Base-by-base conservation (phyloP, 23 red algal genomes). In the Gracilaria gracilis region DNA sequence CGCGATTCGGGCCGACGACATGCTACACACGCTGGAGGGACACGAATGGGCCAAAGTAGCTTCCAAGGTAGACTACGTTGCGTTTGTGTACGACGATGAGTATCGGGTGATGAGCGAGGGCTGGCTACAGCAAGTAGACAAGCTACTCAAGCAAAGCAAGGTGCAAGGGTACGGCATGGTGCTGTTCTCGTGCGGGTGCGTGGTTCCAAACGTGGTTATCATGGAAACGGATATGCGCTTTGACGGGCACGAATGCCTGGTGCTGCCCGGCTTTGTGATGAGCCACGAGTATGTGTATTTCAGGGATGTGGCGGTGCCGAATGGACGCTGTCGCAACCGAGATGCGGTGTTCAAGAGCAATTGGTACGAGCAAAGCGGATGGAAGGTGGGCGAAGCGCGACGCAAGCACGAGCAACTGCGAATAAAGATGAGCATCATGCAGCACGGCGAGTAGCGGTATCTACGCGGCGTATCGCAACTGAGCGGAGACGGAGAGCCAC, bases 181-280 rank as follows among this genome's bases (percentile, higher is more conserved):
- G 21, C 73, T 90, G 57, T 90, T 90, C 37, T 76, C 70, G 15
- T 90, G 86, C 58, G 86, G 86, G 33, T 90, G 86, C 54, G 25
- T 90, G 3, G 70, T 90, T 15, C 86, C 71, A 21, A 90, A 90
- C 55, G 15, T 81, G 2, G 11, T 90, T 6, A 69, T 90, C 27
- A 59, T n/a, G 53, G 37, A 80, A 31, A 80, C 86, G 2, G 33
- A 54, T 1, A 67, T 67, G 38, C 49, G 86, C 25, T 90, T 90
- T 80, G 70, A 66, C 23, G 86, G 86, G 25, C 58, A 54, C 9
- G 86, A 90, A 35, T 90, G 86, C 71, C 20, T 71, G 39, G 80
- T 90, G 86, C 73, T 90, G 33, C 86, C 86, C 2, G 86, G 86
- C 13, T 90, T 90, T 59, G 75, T 90, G 19, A 90, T 90, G 86